Percentiles rank a stretch among this genome's conserved stretches.
phyloP scores from a whole-genome alignment of 208 protist genomes.

The Trypanosoma theileri region DNA sequence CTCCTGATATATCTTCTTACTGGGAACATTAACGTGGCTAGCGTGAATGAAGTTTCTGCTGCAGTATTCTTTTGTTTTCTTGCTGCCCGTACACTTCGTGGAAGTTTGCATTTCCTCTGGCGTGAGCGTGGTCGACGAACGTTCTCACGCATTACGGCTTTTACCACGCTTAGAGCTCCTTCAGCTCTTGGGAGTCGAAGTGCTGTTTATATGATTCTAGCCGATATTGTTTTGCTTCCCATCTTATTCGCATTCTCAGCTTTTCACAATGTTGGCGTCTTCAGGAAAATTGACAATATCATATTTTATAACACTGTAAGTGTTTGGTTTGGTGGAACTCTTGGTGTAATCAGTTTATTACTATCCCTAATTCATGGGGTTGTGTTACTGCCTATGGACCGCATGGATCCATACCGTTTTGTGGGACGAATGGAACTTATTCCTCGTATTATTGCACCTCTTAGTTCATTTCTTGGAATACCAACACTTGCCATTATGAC shows the following conservation, averaged over 20 bases:
- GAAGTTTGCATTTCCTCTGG: conserved; percentile 26
- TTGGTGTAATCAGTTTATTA: conserved; percentile 13
- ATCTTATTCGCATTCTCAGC: conserved; percentile 17
- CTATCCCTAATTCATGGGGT: conserved; percentile 4
- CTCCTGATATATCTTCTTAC: conserved; percentile 22
- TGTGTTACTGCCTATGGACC: conserved; percentile 16
- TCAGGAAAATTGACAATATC: conserved; percentile 13
- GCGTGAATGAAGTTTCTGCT: conserved; percentile 7
- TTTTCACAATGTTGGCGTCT: conserved; percentile 17
- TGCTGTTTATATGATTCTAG: conserved; percentile 17
- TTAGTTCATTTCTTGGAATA: conserved; percentile 3
- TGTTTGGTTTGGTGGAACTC: neutral
- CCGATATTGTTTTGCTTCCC: conserved; percentile 33
- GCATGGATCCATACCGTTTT: conserved; percentile 14
- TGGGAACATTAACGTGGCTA: neutral
- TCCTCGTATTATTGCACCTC: neutral
- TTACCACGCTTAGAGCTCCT: neutral
- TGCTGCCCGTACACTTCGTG: conserved; percentile 19
- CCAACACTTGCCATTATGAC: conserved; percentile 18
- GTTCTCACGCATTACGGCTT: conserved; percentile 16
- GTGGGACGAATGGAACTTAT: neutral
- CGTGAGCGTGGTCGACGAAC: conserved; percentile 30
- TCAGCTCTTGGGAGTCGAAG: conserved; percentile 9
- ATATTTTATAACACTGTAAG: conserved; percentile 1
- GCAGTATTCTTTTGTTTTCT: conserved; percentile 14